Evolutionary conservation across 2,329 filamentous ascomycete species (phyloP), one percentile per base, ranked within the genome.

Genomic region (Claviceps arundinis): DNA sequence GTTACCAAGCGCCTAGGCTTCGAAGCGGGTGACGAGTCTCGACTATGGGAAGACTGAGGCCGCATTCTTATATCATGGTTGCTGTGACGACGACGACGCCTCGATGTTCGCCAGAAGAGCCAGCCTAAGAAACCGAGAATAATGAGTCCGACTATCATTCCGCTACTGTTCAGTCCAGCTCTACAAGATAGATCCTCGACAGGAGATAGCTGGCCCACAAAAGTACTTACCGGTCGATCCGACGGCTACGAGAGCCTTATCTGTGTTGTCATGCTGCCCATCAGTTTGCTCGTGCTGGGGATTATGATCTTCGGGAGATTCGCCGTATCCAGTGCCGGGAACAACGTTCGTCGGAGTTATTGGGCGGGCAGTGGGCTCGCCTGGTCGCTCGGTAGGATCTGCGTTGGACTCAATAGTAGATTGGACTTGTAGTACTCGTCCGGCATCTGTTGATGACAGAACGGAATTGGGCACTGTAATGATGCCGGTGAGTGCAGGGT

Each of bases 101-200:
- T 57, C 37, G 45, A 62, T n/a, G 42, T 50, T n/a, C 69, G 66
- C 63, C 69, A 74, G 5, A 70, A 59, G 24, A 75, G 62, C 72
- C 72, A 77, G 7, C 59, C 58, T 24, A 75, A 53, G 54, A 74
- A 71, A 50, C 68, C 71, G 8, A 73, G 54, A 30, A 73, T 59
- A 19, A 76, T 68, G 48, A 74, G 72, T 5, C 65, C 67, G 30
- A 70, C 74, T 60, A 30, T 11, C n/a, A 16, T 37, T 49, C n/a
- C n/a, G 17, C 19, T 13, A 22, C 24, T 45, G 44, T 37, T 47
- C 44, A 50, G 48, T 45, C 5, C 26, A 44, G n/a, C 4, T 34
- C 24, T 34, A 5, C 4, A 43, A 24, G 13, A 24, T 7, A 16
- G 22, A 24, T 34, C 30, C 30, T 4, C 30, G 30, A 34, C 30